Evolutionary conservation across 768 basidiomycete genomes (phyloP), one percentile per base, ranked within the genome.

Genomic region (Tricholoma bakamatsutake): DNA sequence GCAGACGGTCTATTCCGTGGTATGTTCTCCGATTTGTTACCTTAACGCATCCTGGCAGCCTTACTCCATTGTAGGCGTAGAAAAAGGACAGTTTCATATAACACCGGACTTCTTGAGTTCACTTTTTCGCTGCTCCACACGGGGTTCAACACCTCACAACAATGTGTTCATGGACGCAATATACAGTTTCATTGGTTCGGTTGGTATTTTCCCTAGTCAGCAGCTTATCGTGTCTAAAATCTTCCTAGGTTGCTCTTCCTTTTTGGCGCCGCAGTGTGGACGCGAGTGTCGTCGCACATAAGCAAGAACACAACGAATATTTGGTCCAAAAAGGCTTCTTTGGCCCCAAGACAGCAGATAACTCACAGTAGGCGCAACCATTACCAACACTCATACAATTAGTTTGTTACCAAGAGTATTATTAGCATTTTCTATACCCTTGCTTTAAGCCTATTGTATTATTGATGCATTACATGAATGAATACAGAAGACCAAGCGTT

Each of bases 41-140:
- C 39, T n/a, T 37, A 13, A 50, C 34, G 48, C 49, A 39, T 49
- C 2, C 17, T 21, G 34, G 48, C 49, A 39, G 45, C 2, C 24
- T 21, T 28, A 35, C n/a, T 47, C 24, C 11, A 30, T 9, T 27
- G 13, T 59, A 87, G 92, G 92, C 33, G 78, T 95, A 13, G 75
- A 83, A 60, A 79, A 76, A 21, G 86, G 86, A n/a, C 73, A 90
- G 7, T 84, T 81, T 57, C 88, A 94, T 59, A 92, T 93, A 58
- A 82, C 87, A 0, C 81, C 78, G 28, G 87, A 93, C 62, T 67
- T 90, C n/a, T 76, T 87, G 39, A 83, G 84, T 3, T 70, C 77
- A 49, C 55, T 93, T 24, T 87, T 95, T 67, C 77, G 88, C 28
- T 78, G 84, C 11, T 82, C 80, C 10, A 84, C 87, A 0, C 76